Evolutionary conservation across 1,139 yeast species (phyloP).

Genomic region (Saccharomyces pastorianus): DNA sequence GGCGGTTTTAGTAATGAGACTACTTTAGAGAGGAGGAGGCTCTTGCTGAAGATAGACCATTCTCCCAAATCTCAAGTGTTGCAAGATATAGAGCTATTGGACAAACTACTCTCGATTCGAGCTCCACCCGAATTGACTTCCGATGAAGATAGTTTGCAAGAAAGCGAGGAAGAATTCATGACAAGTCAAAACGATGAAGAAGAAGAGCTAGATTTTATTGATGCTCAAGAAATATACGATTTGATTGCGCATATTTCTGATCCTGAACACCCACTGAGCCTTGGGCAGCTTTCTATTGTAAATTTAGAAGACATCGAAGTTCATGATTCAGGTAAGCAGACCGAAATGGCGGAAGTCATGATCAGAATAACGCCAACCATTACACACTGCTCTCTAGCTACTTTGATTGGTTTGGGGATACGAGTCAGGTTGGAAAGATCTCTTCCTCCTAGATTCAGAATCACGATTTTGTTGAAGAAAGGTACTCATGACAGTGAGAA

Average conservation of each 20-base stretch:
- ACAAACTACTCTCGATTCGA: slow-evolving; percentile 17
- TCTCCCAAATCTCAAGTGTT: slow-evolving; percentile 20
- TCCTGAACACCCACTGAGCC: slow-evolving; percentile 93
- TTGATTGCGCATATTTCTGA: slow-evolving; percentile 84
- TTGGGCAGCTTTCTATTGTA: slow-evolving; percentile 93
- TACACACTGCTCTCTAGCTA: slow-evolving; percentile 94
- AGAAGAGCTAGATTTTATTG: slow-evolving; percentile 60
- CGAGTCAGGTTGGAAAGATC: slow-evolving; percentile 86
- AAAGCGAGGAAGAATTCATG: neutral
- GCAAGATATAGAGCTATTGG: slow-evolving; percentile 24
- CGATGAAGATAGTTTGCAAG: slow-evolving; percentile 11
- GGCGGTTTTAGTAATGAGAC: slow-evolving; percentile 19
- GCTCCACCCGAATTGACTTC: slow-evolving; percentile 20
- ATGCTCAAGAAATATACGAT: slow-evolving; percentile 65
- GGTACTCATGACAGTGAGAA: slow-evolving; percentile 94
- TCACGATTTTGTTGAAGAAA: slow-evolving; percentile 70
- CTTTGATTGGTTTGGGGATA: slow-evolving; percentile 90
- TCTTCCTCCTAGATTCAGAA: slow-evolving; percentile 76
- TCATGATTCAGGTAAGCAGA: slow-evolving; percentile 43
- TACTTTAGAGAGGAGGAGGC: slow-evolving; percentile 24
- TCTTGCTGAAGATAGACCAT: slow-evolving; percentile 21
- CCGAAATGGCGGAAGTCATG: slow-evolving; percentile 62
- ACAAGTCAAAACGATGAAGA: slow-evolving; percentile 23
- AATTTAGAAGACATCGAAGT: slow-evolving; percentile 74
- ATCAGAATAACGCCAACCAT: slow-evolving; percentile 94